Percentiles rank a stretch among this genome's conserved stretches.
Conservation (phyloP, 768 basidiomycete genomes). For the Suillus alpinus region DNA sequence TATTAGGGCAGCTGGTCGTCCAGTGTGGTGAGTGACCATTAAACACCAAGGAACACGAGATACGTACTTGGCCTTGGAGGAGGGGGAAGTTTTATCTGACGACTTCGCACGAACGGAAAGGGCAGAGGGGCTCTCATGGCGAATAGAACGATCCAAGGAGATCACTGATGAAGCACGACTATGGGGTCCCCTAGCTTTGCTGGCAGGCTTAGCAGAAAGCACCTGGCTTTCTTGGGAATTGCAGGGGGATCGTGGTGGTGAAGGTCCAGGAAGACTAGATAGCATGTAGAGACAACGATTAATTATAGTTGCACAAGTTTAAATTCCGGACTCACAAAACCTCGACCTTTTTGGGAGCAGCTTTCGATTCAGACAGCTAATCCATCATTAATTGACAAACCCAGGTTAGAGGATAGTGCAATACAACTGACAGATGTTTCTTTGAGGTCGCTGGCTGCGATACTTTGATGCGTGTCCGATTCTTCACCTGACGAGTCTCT, state of each 20-base stretch:
- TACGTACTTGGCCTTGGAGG: background rate
- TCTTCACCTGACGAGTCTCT: conserved; percentile 10
- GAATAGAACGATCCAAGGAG: background rate
- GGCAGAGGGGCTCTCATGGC: conserved; percentile 4
- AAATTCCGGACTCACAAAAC: conserved; percentile 26
- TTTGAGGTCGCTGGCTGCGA: background rate
- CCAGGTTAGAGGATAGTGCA: background rate
- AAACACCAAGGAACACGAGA: background rate
- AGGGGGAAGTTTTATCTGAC: background rate
- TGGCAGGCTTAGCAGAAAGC: conserved; percentile 19
- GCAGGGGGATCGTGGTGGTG: conserved; percentile 17
- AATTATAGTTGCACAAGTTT: background rate
- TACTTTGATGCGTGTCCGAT: conserved; percentile 5
- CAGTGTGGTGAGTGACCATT: background rate
- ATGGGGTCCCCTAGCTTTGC: conserved; percentile 14
- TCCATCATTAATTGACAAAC: background rate
- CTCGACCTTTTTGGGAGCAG: conserved; percentile 29
- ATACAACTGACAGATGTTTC: background rate
- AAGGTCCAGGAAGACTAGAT: conserved; percentile 24
- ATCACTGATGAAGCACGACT: conserved; percentile 16
- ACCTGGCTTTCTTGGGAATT: conserved; percentile 10
- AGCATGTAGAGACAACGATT: background rate
- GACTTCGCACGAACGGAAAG: conserved; percentile 5
- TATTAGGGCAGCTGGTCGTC: conserved; percentile 3
- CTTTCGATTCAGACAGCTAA: conserved; percentile 2